phyloP scores from a whole-genome alignment of 441 rosid genomes.

The Caryocar brasiliense region DNA sequence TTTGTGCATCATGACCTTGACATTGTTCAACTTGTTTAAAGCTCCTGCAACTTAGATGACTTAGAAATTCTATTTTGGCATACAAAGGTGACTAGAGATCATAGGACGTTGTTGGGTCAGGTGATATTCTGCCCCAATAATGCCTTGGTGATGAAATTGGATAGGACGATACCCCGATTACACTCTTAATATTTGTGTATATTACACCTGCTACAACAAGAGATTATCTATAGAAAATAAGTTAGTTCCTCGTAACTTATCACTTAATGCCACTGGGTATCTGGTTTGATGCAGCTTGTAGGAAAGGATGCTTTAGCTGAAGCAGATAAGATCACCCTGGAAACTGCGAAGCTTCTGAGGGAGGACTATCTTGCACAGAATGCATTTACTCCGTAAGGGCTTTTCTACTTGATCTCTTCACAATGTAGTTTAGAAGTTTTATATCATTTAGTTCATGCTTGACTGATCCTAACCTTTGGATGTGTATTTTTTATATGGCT shows the following conservation, averaged over 20 bases:
- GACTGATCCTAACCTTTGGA: not conserved
- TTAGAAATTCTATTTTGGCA: not conserved
- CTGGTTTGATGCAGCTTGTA: slow-evolving; percentile 61
- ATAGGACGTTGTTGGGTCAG: too few species aligned
- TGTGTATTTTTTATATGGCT: slow-evolving; percentile 9
- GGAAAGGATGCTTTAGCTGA: slow-evolving; percentile 99
- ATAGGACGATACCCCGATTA: not conserved
- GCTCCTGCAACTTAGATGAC: not conserved
- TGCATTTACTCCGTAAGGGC: slow-evolving; percentile 89
- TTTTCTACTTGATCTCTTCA: not conserved
- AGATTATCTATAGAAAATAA: not conserved
- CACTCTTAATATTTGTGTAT: not conserved
- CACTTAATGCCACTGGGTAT: slow-evolving; percentile 4
- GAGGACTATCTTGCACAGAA: slow-evolving; percentile 98
- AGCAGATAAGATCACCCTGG: slow-evolving; percentile 85
- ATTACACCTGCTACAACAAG: not conserved
- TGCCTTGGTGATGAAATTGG: not conserved
- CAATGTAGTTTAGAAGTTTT: not conserved
- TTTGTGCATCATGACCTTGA: too few species aligned
- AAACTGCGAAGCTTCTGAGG: slow-evolving; percentile 95
- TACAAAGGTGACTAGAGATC: too few species aligned
- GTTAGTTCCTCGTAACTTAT: not conserved
- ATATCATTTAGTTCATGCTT: not conserved
- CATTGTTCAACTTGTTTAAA: too few species aligned
- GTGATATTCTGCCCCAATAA: not conserved